Percentiles rank a stretch among this genome's conserved stretches.
Conservation (phyloP, 2,329 filamentous ascomycete genomes). For the Diaporthe eres region DNA sequence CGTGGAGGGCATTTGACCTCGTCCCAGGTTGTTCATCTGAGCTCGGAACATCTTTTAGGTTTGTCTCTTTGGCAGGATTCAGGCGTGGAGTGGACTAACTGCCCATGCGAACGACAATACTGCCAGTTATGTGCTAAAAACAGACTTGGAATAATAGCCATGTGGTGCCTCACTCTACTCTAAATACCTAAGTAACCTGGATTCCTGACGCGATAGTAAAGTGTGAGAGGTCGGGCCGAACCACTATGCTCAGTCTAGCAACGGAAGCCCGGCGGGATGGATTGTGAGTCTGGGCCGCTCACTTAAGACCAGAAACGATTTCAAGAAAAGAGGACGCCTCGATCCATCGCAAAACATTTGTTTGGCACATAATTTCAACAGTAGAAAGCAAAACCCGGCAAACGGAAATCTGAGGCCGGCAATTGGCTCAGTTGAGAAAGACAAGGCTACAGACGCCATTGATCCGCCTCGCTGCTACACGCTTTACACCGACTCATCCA, state of each 20-base stretch:
- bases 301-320: neutral
- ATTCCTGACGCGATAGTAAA: neutral
- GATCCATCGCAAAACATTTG: conserved; percentile 7
- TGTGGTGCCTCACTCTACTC: conserved; percentile 20
- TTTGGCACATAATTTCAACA: conserved; percentile 22
- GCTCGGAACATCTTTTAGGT: neutral
- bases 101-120: neutral
- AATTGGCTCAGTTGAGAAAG: conserved; percentile 37
- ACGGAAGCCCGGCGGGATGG: neutral
- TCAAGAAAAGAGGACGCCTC: conserved; percentile 14
- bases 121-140: neutral
- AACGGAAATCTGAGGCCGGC: conserved; percentile 29
- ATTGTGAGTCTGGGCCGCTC: neutral
- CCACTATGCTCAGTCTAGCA: neutral
- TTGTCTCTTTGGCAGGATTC: neutral
- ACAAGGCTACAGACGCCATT: conserved; percentile 40
- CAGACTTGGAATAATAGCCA: neutral
- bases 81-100: neutral
- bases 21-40: neutral
- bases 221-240: neutral
- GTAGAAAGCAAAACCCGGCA: conserved; percentile 25
- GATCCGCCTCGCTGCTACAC: conserved; percentile 31
- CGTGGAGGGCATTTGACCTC: conserved; percentile 20
- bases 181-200: neutral
- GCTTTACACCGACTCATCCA: conserved; percentile 34